Base-by-base conservation (phyloP, 106 monocot species). In the Dendrobium officinale region DNA sequence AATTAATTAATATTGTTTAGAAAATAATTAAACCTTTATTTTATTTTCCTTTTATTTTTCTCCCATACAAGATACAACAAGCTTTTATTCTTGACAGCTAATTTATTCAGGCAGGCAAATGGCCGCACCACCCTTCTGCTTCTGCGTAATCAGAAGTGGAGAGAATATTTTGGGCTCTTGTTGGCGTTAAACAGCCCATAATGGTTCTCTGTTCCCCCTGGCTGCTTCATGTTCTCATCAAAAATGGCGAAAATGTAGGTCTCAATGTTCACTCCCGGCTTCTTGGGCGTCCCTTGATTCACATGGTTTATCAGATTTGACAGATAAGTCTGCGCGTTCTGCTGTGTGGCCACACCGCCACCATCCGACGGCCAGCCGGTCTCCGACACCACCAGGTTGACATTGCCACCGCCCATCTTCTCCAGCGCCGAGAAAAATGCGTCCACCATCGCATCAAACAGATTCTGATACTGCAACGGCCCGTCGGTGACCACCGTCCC, bases 241-340 rank as follows among this genome's bases (percentile, higher is more conserved):
- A 87, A 87, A 81, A 87, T 70, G 16, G 79, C 56, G 64, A 85
- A 88, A 9, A 85, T 40, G 77, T 85, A 88, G 4, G 75, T 42
- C 73, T 86, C 86, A 2, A 82, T 75, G 10, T 22, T 26, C 2
- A 16, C 5, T 13, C 51, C 48, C 18, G 82, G 86, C 47, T 20
- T 75, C 75, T 61, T 82, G 4, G 82, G 86, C 18, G 82, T 86
- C 8, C 86, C 86, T 20, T 17, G 48, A 9, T 7, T 18, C 4
- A 76, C 79, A 74, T 79, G 82, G 11, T 74, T 18, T 31, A 82
- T 74, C 58, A 82, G 18, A 17, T 85, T 85, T 0, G 44, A 56
- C 27, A 79, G 77, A 40, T 85, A 85, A 2, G 55, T 77, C 22
- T 41, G 10, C 8, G 86, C 86, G 51, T 86, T 82, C 1, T 43